A percentile compares a stretch with the other conserved stretches of the same genome.
Conservation (phyloP, 2,329 filamentous ascomycete species). For the Fusarium sp. region DNA sequence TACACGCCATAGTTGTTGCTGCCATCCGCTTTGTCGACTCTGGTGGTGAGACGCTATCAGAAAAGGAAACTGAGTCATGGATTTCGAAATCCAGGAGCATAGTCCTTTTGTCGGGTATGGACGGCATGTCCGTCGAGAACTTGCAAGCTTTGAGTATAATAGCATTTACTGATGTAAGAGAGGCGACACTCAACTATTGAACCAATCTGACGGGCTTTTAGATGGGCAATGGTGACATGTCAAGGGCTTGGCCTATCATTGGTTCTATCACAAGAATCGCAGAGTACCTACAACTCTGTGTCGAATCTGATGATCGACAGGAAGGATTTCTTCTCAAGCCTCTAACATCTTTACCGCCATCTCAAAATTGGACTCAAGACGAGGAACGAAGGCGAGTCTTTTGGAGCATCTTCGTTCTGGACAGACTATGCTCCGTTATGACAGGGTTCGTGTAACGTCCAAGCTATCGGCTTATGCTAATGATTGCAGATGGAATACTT, state of each 20-base stretch:
- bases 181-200: accelerated
- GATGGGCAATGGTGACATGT: slow-evolving; percentile 46
- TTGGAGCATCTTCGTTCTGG: slow-evolving; percentile 49
- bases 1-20: slow-evolving; percentile 39
- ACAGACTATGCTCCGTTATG: slow-evolving; percentile 40
- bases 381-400: slow-evolving; percentile 49
- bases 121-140: slow-evolving; percentile 39
- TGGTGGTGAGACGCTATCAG: neutral
- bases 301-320: slow-evolving; percentile 39
- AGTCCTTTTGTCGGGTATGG: slow-evolving; percentile 37
- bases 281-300: slow-evolving; percentile 23
- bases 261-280: slow-evolving; percentile 5
- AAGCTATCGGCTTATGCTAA: neutral
- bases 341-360: slow-evolving; percentile 1
- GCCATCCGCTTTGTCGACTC: slow-evolving; percentile 33
- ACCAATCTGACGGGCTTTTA: neutral
- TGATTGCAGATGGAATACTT: slow-evolving; percentile 43
- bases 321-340: slow-evolving; percentile 8
- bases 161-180: slow-evolving; percentile 36
- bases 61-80: slow-evolving; percentile 19
- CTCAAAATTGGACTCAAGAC: slow-evolving; percentile 49
- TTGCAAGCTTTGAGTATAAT: slow-evolving; percentile 40
- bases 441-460: slow-evolving; percentile 11
- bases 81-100: slow-evolving; percentile 30
- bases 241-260: slow-evolving; percentile 46